Conservation (phyloP, 2,329 filamentous ascomycete species). For the Penicillium sp. region DNA sequence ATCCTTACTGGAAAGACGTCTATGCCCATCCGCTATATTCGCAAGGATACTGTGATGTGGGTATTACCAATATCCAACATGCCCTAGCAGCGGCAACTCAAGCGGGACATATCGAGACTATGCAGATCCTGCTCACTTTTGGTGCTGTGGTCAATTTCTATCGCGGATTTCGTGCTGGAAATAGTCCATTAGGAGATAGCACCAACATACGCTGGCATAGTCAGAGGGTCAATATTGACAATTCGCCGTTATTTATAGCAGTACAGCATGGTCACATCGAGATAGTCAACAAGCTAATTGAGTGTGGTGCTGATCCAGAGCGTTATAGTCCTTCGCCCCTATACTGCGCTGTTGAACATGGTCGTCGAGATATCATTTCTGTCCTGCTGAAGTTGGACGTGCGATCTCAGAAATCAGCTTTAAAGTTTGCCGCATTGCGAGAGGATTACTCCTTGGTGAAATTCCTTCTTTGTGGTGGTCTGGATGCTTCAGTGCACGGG, state of each 20-base stretch:
- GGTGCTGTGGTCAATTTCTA: neutral
- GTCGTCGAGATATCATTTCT: neutral
- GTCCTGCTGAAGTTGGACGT: neutral
- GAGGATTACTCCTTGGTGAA: neutral
- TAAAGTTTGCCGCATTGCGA: neutral
- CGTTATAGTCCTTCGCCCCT: neutral
- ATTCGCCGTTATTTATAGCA: neutral
- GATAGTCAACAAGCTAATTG: neutral
- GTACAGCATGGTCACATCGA: neutral
- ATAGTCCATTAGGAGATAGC: neutral
- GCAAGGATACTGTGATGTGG: neutral
- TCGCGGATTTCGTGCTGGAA: neutral
- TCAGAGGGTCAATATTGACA: neutral
- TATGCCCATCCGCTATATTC: neutral
- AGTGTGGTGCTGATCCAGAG: neutral
- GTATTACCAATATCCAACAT: neutral
- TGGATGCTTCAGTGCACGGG: neutral
- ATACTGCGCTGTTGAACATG: neutral
- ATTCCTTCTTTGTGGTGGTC: neutral
- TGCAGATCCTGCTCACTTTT: neutral
- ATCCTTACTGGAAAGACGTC: neutral
- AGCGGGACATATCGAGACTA: neutral
- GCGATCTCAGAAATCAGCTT: neutral
- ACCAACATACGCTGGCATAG: neutral
- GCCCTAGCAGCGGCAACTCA: neutral